Evolutionary conservation across 441 rosid species (phyloP).

Genomic region (Pelargonium citronellum): DNA sequence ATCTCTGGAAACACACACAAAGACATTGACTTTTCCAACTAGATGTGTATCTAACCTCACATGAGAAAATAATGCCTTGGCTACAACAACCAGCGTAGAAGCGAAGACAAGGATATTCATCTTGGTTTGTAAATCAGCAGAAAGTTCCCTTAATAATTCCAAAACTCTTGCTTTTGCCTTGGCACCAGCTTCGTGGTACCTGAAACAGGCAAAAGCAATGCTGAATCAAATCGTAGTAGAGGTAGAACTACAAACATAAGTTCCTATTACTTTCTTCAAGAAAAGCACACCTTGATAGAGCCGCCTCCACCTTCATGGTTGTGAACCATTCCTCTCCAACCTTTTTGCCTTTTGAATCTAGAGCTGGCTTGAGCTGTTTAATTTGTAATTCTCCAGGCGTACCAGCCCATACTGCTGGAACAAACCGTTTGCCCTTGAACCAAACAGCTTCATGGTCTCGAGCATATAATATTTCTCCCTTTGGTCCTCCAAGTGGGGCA

Average conservation of each 20-base stretch:
- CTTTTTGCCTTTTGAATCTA: slow-evolving; percentile 88
- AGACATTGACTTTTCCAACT: neutral
- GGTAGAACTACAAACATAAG: neutral
- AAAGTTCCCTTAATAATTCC: slow-evolving; percentile 77
- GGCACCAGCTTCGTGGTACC: slow-evolving; percentile 83
- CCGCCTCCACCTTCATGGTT: slow-evolving; percentile 72
- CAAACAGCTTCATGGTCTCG: slow-evolving; percentile 92
- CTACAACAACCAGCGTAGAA: slow-evolving; percentile 84
- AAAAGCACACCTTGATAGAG: slow-evolving; percentile 54
- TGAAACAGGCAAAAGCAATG: slow-evolving; percentile 27
- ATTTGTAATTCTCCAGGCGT: slow-evolving; percentile 94
- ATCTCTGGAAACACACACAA: no score
- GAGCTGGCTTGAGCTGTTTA: slow-evolving; percentile 75
- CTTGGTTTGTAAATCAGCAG: slow-evolving; percentile 72
- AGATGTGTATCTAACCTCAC: slow-evolving; percentile 57
- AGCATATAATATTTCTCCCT: slow-evolving; percentile 81
- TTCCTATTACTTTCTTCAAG: neutral
- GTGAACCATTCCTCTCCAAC: slow-evolving; percentile 99
- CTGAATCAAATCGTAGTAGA: neutral
- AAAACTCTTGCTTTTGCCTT: slow-evolving; percentile 67
- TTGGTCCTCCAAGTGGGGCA: slow-evolving; percentile 73
- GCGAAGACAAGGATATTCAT: slow-evolving; percentile 79
- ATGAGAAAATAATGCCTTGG: slow-evolving; percentile 84
- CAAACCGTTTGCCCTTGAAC: slow-evolving; percentile 89
- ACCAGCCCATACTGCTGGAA: slow-evolving; percentile 76